Conservation (phyloP, 768 basidiomycete species). For the Sistotremastrum suecicum region DNA sequence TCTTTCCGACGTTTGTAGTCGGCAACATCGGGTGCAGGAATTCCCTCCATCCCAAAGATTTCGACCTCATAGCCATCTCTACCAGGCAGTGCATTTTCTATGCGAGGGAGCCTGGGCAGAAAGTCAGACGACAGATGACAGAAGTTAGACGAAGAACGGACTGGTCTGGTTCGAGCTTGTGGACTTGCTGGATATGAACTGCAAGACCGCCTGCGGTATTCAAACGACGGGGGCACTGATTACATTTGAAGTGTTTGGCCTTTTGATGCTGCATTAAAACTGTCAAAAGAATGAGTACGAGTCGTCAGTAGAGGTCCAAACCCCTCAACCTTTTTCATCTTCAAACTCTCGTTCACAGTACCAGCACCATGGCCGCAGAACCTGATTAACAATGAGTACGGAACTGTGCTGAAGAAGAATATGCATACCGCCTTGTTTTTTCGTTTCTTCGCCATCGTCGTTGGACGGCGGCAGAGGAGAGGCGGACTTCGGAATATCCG, state of each 20-base stretch:
- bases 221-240: slow-evolving; percentile 85
- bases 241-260: slow-evolving; percentile 98
- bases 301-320: background rate
- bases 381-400: slow-evolving; percentile 22
- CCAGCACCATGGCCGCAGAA: slow-evolving; percentile 94
- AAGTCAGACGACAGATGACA: background rate
- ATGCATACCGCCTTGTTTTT: slow-evolving; percentile 34
- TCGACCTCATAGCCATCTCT: slow-evolving; percentile 97
- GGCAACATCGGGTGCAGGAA: slow-evolving; percentile 84
- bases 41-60: slow-evolving; percentile 99
- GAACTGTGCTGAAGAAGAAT: background rate
- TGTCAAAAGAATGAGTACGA: slow-evolving; percentile 15
- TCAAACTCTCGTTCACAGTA: slow-evolving; percentile 99
- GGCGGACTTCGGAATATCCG: no score
- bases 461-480: background rate
- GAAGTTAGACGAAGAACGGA: slow-evolving; percentile 19
- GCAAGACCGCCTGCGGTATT: slow-evolving; percentile 97
- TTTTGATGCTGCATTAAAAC: slow-evolving; percentile 99
- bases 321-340: slow-evolving; percentile 82
- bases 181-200: slow-evolving; percentile 97
- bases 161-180: slow-evolving; percentile 97
- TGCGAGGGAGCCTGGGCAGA: slow-evolving; percentile 51
- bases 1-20: slow-evolving; percentile 96
- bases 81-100: slow-evolving; percentile 92
- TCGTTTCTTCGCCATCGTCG: slow-evolving; percentile 33